A percentile compares a stretch with the other conserved stretches of the same genome.
Evolutionary conservation across 2,329 filamentous ascomycete species (phyloP).

Genomic region (Coleophoma crateriformis): DNA sequence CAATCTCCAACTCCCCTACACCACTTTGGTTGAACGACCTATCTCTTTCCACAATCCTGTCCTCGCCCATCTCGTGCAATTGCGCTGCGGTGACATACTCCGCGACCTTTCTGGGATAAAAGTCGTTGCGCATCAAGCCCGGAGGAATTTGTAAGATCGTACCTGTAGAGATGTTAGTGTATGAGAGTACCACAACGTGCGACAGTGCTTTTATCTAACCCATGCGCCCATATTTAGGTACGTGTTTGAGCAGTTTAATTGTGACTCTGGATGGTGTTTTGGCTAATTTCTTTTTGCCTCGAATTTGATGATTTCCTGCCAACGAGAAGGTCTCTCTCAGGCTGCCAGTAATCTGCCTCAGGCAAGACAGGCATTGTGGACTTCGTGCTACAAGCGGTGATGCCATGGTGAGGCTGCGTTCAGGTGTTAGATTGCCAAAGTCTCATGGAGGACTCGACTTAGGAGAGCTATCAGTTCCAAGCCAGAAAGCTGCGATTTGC

Average conservation of each 20-base stretch:
- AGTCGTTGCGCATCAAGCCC: constrained; percentile 46
- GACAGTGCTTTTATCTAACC: constrained; percentile 23
- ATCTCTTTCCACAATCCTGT: constrained; percentile 39
- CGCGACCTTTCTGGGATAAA: constrained; percentile 41
- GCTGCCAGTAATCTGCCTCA: constrained; percentile 19
- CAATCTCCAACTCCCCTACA: constrained; percentile 1
- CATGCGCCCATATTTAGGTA: constrained; percentile 43
- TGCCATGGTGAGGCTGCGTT: constrained; percentile 15
- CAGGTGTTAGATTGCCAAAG: too few relatives aligned
- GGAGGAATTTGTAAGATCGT: constrained; percentile 37
- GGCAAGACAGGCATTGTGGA: constrained; percentile 22
- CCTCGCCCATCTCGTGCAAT: constrained; percentile 35
- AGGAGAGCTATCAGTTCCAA: too few relatives aligned
- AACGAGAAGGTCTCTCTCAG: constrained; percentile 12
- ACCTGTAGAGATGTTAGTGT: background rate
- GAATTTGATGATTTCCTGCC: constrained; percentile 27
- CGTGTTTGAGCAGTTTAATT: constrained; percentile 44
- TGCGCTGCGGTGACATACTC: constrained; percentile 43
- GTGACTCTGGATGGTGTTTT: constrained; percentile 34
- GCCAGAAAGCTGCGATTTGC: too few relatives aligned
- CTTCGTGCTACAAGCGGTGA: constrained; percentile 18
- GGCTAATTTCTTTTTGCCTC: constrained; percentile 38
- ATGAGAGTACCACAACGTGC: background rate
- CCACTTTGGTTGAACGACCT: constrained; percentile 29
- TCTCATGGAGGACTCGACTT: too few relatives aligned